Base-by-base conservation (phyloP, 768 basidiomycete species). In the Amanita brunnescens region DNA sequence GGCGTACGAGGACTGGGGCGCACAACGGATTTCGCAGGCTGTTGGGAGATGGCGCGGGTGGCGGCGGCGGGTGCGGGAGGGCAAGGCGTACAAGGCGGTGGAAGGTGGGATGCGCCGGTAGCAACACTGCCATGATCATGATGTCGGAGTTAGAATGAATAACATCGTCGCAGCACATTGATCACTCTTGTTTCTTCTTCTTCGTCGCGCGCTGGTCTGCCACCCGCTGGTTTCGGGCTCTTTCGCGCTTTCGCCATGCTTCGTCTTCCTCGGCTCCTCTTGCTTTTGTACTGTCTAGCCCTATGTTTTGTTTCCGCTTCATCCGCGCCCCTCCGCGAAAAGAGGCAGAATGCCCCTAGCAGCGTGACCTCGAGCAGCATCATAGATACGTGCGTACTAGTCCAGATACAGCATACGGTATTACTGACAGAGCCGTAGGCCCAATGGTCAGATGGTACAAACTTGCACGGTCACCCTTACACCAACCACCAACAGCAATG, bases 51-150 rank as follows among this genome's bases (percentile, higher is more conserved):
- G 79, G 55, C 63, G 68, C 51, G 65, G 66, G 45, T 70, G 74
- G 63, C 73, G 72, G 51, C 67, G 78, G 54, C 71, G 85, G 52
- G 71, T 70, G 43, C 70, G 72, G 41, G 80, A 80, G 12, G 85
- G 84, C 4, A 91, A 91, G 63, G 67, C 77, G 45, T 98, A 98
- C 76, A 94, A 93, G 68, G 73, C 77, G 7, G 81, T 98, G 2
- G 89, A 91, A 58, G 80, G 83, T 18, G 83, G 80, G 30, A 80
- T 85, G 81, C 66, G 68, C 16, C 23, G n/a, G 6, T 47, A 16
- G 16, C n/a, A 32, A 33, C 45, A 34, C 45, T 26, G 47, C 21
- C 34, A 29, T 7, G 3, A 7, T 29, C 7, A 29, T 24, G n/a
- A n/a, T 21, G 21, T 47, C 51, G 33, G 57, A 58, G 52, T 54